These are phyloP conservation scores for Alternaria metachromatica DNA, from an alignment of 2,329 filamentous ascomycete genomes.

Conservation along the genomic window DNA sequence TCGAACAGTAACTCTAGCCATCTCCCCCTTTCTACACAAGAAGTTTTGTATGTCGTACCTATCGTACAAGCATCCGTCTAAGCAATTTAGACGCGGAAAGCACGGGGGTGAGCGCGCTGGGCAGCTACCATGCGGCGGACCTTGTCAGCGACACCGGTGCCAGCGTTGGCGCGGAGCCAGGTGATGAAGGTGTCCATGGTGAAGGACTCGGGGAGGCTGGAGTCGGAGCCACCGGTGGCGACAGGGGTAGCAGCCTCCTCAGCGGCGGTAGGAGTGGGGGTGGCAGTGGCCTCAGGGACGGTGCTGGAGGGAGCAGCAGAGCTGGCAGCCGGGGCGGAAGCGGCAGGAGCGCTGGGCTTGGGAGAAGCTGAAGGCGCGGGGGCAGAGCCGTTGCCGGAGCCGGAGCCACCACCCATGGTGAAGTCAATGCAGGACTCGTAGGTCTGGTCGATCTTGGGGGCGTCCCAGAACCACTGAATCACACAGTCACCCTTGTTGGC, in stretches of 20 bases:
- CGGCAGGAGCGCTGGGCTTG: slow-evolving; percentile 15
- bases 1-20: slow-evolving; percentile 20
- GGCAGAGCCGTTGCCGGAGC: slow-evolving; percentile 18
- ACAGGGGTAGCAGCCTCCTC: slow-evolving; percentile 9
- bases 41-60: neutral
- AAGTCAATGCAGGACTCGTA: slow-evolving; percentile 71
- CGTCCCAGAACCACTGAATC: slow-evolving; percentile 70
- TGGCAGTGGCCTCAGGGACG: slow-evolving; percentile 8
- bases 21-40: slow-evolving; percentile 1
- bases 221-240: slow-evolving; percentile 18
- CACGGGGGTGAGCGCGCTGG: slow-evolving; percentile 35
- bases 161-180: slow-evolving; percentile 39
- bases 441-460: slow-evolving; percentile 62
- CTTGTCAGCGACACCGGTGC: slow-evolving; percentile 28
- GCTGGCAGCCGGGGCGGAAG: slow-evolving; percentile 10
- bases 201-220: slow-evolving; percentile 37
- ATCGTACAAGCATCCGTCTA: neutral
- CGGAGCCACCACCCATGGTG: slow-evolving; percentile 48
- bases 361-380: slow-evolving; percentile 10
- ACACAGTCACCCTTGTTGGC: slow-evolving; percentile 59
- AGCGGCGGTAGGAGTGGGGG: slow-evolving; percentile 15
- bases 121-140: slow-evolving; percentile 33
- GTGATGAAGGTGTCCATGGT: slow-evolving; percentile 44
- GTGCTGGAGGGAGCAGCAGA: slow-evolving; percentile 21
- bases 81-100: slow-evolving; percentile 30